Conservation (phyloP, 129 eudicot species). For the Oenanthe sinensis region DNA sequence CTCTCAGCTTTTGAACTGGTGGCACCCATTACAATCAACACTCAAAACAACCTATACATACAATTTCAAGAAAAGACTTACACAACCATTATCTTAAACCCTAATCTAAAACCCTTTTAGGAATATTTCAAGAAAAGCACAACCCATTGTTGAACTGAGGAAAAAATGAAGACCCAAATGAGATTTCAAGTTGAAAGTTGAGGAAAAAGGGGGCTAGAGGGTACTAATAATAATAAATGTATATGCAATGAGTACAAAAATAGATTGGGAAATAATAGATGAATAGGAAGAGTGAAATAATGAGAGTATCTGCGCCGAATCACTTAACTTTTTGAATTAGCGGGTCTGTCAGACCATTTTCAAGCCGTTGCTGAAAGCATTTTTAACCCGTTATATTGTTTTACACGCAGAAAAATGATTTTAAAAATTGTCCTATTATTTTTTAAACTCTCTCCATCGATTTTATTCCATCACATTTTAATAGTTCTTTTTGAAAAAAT, state of each 20-base stretch:
- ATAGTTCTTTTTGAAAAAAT: too few relatives aligned
- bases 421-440: too few relatives aligned
- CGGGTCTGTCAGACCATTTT: neutral
- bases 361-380: too few relatives aligned
- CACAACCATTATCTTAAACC: neutral
- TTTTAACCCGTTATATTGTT: too few relatives aligned
- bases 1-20: constrained; percentile 64
- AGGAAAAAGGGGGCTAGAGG: neutral
- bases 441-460: too few relatives aligned
- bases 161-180: neutral
- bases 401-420: too few relatives aligned
- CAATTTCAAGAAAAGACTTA: neutral
- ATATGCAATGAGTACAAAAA: neutral
- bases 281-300: neutral
- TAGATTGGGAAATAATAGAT: constrained; percentile 10
- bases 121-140: neutral
- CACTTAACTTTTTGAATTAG: neutral
- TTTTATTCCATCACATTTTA: too few relatives aligned
- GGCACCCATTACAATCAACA: constrained; percentile 43
- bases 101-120: neutral
- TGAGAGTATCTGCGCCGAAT: constrained; percentile 5
- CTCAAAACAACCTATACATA: neutral
- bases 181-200: neutral
- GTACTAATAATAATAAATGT: neutral
- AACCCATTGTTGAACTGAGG: neutral